Conservation (phyloP, 306 rosid genomes). For the Cucurbita argyrosperma region DNA sequence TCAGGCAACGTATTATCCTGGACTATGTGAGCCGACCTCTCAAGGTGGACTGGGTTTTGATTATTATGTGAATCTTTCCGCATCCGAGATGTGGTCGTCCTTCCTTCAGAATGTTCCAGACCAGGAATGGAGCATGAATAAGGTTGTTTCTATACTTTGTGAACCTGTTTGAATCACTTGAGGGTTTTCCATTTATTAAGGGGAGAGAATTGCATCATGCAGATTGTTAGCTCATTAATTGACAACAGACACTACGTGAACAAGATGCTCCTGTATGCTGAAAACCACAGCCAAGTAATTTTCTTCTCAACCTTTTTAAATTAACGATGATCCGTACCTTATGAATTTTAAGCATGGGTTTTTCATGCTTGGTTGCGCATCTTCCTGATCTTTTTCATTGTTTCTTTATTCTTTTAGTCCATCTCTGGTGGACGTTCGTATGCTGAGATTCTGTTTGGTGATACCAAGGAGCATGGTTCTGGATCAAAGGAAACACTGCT, state of each 20-base stretch:
- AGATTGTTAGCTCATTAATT: conserved; percentile 65
- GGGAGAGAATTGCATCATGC: conserved; percentile 5
- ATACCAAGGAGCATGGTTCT: conserved; percentile 29
- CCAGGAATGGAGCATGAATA: conserved; percentile 83
- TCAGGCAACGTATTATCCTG: conserved; percentile 88
- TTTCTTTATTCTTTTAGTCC: conserved; percentile 35
- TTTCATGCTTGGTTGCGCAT: background rate
- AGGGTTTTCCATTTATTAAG: conserved; percentile 3
- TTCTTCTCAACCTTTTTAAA: background rate
- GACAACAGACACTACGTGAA: conserved; percentile 43
- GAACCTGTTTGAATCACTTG: conserved; percentile 4
- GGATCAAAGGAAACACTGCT: conserved; percentile 35
- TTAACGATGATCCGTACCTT: background rate
- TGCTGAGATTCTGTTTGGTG: conserved; percentile 79
- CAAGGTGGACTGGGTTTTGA: conserved; percentile 99
- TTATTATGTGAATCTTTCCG: conserved; percentile 76
- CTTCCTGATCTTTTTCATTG: conserved; percentile 1
- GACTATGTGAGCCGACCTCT: conserved; percentile 77
- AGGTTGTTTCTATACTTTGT: conserved; percentile 33
- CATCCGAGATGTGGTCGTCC: conserved; percentile 76
- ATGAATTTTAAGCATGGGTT: background rate
- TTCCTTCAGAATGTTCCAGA: conserved; percentile 66
- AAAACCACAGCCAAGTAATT: conserved; percentile 84
- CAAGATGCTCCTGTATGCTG: conserved; percentile 75
- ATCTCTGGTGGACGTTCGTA: conserved; percentile 78